Evolutionary conservation across 208 protist genomes (phyloP), one percentile per base, ranked within the genome.

Genomic region (Trypanosomatidae sp.): DNA sequence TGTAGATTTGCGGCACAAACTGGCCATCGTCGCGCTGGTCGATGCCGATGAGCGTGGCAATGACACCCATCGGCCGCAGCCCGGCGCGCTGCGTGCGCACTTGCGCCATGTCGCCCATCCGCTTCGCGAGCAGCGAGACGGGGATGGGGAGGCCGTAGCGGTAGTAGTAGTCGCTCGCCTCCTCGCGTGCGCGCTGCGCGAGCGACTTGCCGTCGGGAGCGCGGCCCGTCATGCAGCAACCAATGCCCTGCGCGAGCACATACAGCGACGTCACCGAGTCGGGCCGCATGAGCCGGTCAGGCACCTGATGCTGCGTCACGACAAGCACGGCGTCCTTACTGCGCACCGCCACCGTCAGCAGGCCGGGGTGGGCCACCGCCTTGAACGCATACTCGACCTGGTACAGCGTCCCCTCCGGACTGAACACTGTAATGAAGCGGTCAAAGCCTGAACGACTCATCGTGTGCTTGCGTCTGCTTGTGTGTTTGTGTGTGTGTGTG

Each of bases 311-410:
- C 66, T 99, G 96, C 19, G 96, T 97, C 26, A 98, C 87, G 4
- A 99, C 83, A 32, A 96, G 65, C 4, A 75, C 76, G 41, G 64
- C 83, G 64, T 99, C 95, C 43, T 96, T 93, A 53, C 93, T 96
- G 21, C 96, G 61, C 15, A 98, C 88, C 28, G 89, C 96, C 15
- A 99, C 59, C 0, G 94, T 94, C 8, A 98, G 97, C 7, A 98
- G 52, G n/a, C 90, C 94, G 8, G 77, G 78, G 45, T 95, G 87
- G 27, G 95, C 96, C 20, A 99, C 93, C 5, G 97, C 97, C 67
- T 99, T 98, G 73, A 98, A 98, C 18, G 97, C 96, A 72, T 99
- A 99, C 63, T 99, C 95, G 16, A 99, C 96, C 81, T 99, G 97
- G 67, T 98, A 99, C 4, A 99, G 76, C 16, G 92, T 85, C 18